These are phyloP conservation scores for Aspergillus terreus DNA, from an alignment of 2,329 filamentous ascomycete species.

Conservation along the genomic window DNA sequence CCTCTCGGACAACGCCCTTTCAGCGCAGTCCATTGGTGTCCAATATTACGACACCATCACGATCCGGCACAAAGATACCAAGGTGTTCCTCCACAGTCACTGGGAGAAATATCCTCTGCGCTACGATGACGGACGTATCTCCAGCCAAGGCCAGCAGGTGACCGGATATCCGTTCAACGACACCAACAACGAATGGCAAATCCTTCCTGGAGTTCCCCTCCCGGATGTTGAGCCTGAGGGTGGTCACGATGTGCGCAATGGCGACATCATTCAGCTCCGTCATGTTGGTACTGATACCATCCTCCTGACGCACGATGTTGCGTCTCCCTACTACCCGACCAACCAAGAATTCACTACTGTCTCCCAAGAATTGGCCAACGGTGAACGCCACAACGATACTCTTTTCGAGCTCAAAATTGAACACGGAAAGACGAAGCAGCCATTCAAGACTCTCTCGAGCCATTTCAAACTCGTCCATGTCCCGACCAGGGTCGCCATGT, in stretches of 20 bases:
- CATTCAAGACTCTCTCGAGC: slow-evolving; percentile 85
- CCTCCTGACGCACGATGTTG: slow-evolving; percentile 92
- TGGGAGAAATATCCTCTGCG: slow-evolving; percentile 82
- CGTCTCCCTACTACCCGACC: slow-evolving; percentile 91
- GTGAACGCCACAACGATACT: slow-evolving; percentile 77
- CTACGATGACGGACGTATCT: slow-evolving; percentile 96
- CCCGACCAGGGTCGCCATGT: slow-evolving; percentile 97
- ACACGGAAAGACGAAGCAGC: slow-evolving; percentile 71
- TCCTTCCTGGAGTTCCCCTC: slow-evolving; percentile 63
- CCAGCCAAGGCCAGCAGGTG: slow-evolving; percentile 95
- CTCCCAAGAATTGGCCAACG: slow-evolving; percentile 65
- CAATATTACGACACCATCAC: slow-evolving; percentile 87
- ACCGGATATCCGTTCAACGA: slow-evolving; percentile 98
- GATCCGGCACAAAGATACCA: slow-evolving; percentile 94
- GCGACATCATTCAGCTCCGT: slow-evolving; percentile 79
- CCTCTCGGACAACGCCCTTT: slow-evolving; percentile 89
- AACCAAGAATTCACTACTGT: slow-evolving; percentile 98
- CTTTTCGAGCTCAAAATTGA: slow-evolving; percentile 91
- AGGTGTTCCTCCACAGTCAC: slow-evolving; percentile 93
- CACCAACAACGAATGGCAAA: slow-evolving; percentile 98
- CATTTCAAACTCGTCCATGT: slow-evolving; percentile 96
- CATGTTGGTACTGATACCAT: slow-evolving; percentile 82
- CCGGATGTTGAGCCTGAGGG: slow-evolving; percentile 52
- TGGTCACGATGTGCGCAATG: slow-evolving; percentile 70
- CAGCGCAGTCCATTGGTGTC: slow-evolving; percentile 77